These are phyloP conservation scores for Coriolopsis trogii DNA, from an alignment of 1,284 basidiomycete genomes.

Conservation along the genomic window DNA sequence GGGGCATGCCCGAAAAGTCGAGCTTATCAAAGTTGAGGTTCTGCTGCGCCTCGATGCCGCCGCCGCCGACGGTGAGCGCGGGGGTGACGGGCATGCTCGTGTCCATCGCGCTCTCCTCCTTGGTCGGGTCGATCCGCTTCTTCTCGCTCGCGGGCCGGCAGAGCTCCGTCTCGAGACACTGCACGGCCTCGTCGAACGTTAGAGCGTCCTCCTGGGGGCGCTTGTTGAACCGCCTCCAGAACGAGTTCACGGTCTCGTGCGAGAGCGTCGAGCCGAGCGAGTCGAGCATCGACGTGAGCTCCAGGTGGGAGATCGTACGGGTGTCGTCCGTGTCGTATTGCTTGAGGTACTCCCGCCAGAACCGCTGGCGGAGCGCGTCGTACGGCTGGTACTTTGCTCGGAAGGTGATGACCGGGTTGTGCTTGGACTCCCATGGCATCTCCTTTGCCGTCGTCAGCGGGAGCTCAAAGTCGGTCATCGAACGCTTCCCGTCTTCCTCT, in stretches of 20 bases:
- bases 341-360: constrained; percentile 90
- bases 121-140: constrained; percentile 52
- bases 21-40: constrained; percentile 54
- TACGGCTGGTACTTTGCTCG: constrained; percentile 97
- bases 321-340: constrained; percentile 94
- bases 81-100: constrained; percentile 52
- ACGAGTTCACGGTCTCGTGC: constrained; percentile 74
- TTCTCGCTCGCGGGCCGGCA: constrained; percentile 73
- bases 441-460: constrained; percentile 57
- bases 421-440: constrained; percentile 64
- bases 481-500: constrained; percentile 52
- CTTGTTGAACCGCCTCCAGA: constrained; percentile 78
- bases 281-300: constrained; percentile 96
- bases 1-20: constrained; percentile 64
- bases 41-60: constrained; percentile 35
- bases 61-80: constrained; percentile 35
- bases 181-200: constrained; percentile 78
- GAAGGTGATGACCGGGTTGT: constrained; percentile 62
- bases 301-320: constrained; percentile 77
- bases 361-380: constrained; percentile 85
- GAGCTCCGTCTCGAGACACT: constrained; percentile 82
- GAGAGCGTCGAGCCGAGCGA: constrained; percentile 95
- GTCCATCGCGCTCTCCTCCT: constrained; percentile 39
- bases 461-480: constrained; percentile 73
- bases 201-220: constrained; percentile 72